phyloP scores from a whole-genome alignment of 495 filamentous ascomycete genomes.

The Mytilinidion resinicola region DNA sequence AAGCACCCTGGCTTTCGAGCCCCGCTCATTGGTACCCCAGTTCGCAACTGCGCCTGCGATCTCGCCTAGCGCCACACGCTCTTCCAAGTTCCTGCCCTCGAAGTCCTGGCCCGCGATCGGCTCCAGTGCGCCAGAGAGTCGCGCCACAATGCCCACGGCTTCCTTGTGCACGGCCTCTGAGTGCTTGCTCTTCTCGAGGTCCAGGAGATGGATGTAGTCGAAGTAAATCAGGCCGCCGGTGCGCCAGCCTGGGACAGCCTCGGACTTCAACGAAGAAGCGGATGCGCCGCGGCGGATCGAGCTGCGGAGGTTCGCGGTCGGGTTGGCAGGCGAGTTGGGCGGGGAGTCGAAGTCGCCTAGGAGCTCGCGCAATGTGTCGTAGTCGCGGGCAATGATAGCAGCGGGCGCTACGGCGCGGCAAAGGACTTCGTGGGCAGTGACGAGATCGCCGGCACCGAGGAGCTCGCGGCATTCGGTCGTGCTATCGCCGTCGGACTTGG shows the following conservation, averaged over 20 bases:
- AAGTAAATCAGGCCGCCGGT: constrained; percentile 74
- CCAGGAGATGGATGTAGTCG: constrained; percentile 63
- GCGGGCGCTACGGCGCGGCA: constrained; percentile 68
- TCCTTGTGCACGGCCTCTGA: constrained; percentile 33
- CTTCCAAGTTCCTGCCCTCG: constrained; percentile 61
- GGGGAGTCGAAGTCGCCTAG: constrained; percentile 55
- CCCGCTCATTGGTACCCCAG: constrained; percentile 56
- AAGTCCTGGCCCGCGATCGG: constrained; percentile 45
- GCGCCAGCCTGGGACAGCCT: constrained; percentile 56
- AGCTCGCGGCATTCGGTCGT: constrained; percentile 65
- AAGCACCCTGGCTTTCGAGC: constrained; percentile 47
- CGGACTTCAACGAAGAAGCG: background rate
- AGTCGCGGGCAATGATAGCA: constrained; percentile 72
- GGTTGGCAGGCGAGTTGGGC: constrained; percentile 3
- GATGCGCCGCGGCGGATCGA: background rate
- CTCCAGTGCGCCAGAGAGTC: constrained; percentile 58
- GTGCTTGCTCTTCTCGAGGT: constrained; percentile 34
- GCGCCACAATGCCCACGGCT: constrained; percentile 53
- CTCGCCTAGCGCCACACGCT: constrained; percentile 69
- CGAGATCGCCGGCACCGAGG: constrained; percentile 65
- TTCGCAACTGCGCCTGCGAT: constrained; percentile 59
- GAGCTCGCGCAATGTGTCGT: constrained; percentile 53
- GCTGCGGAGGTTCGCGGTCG: too few species aligned
- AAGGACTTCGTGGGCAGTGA: constrained; percentile 78
- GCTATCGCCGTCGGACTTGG: constrained; percentile 55